Evolutionary conservation across 2,329 filamentous ascomycete genomes (phyloP), one percentile per base, ranked within the genome.

Genomic region (Xylariaceae sp.): DNA sequence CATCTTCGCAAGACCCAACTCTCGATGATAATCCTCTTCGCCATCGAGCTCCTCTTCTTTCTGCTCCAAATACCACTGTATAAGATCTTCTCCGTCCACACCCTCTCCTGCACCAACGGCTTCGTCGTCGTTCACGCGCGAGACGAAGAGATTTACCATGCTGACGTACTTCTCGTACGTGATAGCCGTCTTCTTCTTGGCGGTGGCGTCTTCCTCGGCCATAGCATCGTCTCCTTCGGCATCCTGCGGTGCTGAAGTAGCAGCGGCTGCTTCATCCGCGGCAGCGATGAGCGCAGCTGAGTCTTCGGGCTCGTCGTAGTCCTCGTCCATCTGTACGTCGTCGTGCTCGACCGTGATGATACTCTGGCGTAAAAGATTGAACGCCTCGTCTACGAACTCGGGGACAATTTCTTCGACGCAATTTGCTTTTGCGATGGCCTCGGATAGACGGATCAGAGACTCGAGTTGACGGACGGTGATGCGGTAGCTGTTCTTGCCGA

Each of bases 331-430:
- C 64, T 97, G 92, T 14, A 99, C 85, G 62, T 99, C 94, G 61
- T 99, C 94, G 64, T 97, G 94, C 71, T 99, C 94, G 22, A 99
- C 94, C 1, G 88, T 94, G 62, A 99, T 96, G 67, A 99, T 99
- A 68, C 88, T 94, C 71, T 96, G 91, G 39, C 90, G 80, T 11
- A 99, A 81, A 10, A 99, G 80, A 60, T 94, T 90, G 69, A 87
- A 97, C 0, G 92, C 94, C 70, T 99, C 94, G 38, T 87, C 80
- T 14, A 99, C 94, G 70, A 97, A 95, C 0, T 82, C 81, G 1
- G 87, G 79, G 0, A 84, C 85, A 53, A 99, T 87, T 56, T 96
- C 90, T 61, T 92, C 88, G 12, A 96, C 90, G 66, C 94, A 99
- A 66, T 96, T 97, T 51, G 90, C 90, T 71, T 97, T 97, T 51